Percentiles rank a stretch among this genome's conserved stretches.
phyloP scores from a whole-genome alignment of 2,329 filamentous ascomycete genomes.

The Curvularia hawaiiensis region DNA sequence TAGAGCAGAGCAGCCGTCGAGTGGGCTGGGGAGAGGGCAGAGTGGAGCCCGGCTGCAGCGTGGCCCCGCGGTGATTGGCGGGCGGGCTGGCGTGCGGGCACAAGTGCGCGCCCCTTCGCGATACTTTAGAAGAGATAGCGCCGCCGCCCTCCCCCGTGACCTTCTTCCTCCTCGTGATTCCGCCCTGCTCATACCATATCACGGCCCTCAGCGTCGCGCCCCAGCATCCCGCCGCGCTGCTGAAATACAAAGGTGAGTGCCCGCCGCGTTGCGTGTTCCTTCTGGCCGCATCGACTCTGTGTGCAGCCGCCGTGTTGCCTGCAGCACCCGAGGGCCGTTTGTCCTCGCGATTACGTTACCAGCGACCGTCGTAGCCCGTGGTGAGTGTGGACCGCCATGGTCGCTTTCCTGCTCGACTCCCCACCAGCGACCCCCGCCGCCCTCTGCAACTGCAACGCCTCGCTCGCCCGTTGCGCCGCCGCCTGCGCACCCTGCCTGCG shows the following conservation, averaged over 20 bases:
- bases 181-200: background rate
- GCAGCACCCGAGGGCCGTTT: slow-evolving; percentile 3
- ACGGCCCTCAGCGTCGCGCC: slow-evolving; percentile 2
- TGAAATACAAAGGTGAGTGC: slow-evolving; percentile 5
- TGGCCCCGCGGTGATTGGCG: slow-evolving; percentile 23
- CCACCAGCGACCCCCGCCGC: background rate
- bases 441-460: background rate
- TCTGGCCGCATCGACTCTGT: background rate
- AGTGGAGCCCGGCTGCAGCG: slow-evolving; percentile 14
- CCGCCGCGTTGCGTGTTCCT: background rate
- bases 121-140: slow-evolving; percentile 6
- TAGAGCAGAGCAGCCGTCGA: no score
- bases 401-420: background rate
- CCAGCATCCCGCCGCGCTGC: background rate
- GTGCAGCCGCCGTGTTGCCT: background rate
- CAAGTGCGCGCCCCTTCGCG: slow-evolving; percentile 2
- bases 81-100: background rate
- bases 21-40: slow-evolving; percentile 7
- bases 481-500: slow-evolving; percentile 20
- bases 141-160: slow-evolving; percentile 11
- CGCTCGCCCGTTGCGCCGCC: slow-evolving; percentile 10
- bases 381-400: slow-evolving; percentile 10
- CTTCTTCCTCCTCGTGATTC: slow-evolving; percentile 21
- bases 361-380: slow-evolving; percentile 8
- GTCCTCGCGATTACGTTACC: slow-evolving; percentile 4